Evolutionary conservation across 2,329 filamentous ascomycete species (phyloP), one percentile per base, ranked within the genome.

Genomic region (Paecilomyces variotii): DNA sequence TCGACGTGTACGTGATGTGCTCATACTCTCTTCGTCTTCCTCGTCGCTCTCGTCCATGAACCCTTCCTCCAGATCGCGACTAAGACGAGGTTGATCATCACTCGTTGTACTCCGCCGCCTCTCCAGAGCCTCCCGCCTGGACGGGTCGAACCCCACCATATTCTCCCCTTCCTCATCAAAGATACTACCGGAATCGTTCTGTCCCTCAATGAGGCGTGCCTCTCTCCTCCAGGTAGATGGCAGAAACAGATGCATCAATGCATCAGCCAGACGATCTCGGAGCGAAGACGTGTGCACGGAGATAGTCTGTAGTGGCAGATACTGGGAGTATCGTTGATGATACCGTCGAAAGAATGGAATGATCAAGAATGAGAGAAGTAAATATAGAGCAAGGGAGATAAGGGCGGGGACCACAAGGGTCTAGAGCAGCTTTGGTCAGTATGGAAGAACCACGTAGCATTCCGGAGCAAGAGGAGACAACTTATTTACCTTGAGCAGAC

Each of bases 31-130:
- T 45, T 19, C 39, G n/a, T 45, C 70, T 57, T 86, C 84, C 39
- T 87, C 84, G 58, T 87, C 85, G 68, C 87, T 89, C 65, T 89
- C 86, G 70, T 90, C 87, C 74, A 84, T 83, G 69, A 90, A 90
- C 0, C 87, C 87, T 67, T 87, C 82, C 71, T 93, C 89, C 56
- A 93, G 73, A 77, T 96, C 91, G 74, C 90, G 80, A 71, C 90
- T 93, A 61, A 96, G 68, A 62, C 91, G 80, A 64, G 84, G 69
- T 65, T 72, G 72, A 54, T 62, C 73, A 32, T 72, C 72, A n/a
- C 64, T 65, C 34, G 65, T 76, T 68, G 54, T 74, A 75, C 57
- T 79, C 74, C 58, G 80, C 78, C 63, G 67, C 66, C 71, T 69
- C 63, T 74, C 70, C 60, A 79, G 61, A 2, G 74, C 78, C 60